Evolutionary conservation across 1,284 basidiomycete species (phyloP).

Genomic region (Papiliotrema terrestris): DNA sequence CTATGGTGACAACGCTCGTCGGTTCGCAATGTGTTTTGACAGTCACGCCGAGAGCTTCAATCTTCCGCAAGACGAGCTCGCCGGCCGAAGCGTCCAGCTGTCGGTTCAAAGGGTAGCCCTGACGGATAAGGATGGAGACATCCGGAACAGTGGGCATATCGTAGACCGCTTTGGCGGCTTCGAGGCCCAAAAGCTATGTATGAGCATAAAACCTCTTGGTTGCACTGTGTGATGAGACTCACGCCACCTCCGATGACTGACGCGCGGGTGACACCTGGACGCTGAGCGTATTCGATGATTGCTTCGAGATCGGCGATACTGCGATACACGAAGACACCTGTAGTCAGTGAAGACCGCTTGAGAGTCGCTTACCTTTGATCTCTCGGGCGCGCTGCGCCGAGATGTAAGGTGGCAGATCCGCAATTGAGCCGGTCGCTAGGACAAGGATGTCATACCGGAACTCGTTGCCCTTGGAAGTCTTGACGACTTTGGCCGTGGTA

Average conservation of each 20-base stretch:
- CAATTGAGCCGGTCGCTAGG: conserved; percentile 69
- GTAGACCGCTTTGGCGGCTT: conserved; percentile 69
- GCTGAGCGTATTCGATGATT: conserved; percentile 59
- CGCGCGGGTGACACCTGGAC: conserved; percentile 52
- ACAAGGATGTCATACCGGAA: conserved; percentile 62
- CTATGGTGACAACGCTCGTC: conserved; percentile 17
- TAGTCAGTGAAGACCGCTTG: not conserved
- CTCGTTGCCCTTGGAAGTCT: conserved; percentile 53
- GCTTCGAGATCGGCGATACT: conserved; percentile 64
- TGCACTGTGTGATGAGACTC: not conserved
- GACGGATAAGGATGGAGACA: conserved; percentile 59
- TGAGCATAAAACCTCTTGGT: not conserved
- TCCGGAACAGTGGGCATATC: conserved; percentile 54
- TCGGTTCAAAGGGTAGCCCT: conserved; percentile 62
- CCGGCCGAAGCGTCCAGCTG: conserved; percentile 69
- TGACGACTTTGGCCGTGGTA: conserved; percentile 52
- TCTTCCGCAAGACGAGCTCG: conserved; percentile 64
- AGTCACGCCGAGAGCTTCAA: conserved; percentile 61
- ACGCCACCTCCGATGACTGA: conserved; percentile 66
- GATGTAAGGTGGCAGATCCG: conserved; percentile 63
- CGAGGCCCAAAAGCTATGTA: conserved; percentile 59
- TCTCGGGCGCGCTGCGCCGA: conserved; percentile 50
- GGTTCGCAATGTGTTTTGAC: conserved; percentile 51
- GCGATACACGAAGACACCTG: conserved; percentile 68
- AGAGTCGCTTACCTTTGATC: conserved; percentile 42